Evolutionary conservation across 2,329 filamentous ascomycete species (phyloP).

Genomic region (Nothophoma quercina): DNA sequence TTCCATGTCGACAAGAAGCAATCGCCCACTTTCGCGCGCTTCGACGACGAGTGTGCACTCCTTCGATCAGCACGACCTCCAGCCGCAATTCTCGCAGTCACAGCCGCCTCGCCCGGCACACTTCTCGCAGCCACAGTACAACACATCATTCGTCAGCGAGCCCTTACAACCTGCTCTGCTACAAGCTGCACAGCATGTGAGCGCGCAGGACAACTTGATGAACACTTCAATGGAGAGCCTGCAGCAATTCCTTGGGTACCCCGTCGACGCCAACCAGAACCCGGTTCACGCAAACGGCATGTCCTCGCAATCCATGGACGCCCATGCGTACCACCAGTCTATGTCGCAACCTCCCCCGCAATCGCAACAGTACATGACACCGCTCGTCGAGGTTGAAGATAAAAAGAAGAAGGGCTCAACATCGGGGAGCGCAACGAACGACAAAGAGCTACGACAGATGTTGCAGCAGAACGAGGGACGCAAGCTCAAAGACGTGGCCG

Average conservation of each 20-base stretch:
- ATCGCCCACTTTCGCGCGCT: constrained; percentile 56
- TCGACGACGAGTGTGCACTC: constrained; percentile 59
- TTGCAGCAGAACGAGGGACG: constrained; percentile 74
- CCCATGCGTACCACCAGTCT: constrained; percentile 39
- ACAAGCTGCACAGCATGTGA: constrained; percentile 47
- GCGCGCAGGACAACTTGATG: constrained; percentile 43
- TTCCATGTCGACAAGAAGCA: constrained; percentile 53
- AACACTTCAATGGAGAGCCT: constrained; percentile 43
- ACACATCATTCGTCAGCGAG: constrained; percentile 35
- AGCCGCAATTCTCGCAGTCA: constrained; percentile 28
- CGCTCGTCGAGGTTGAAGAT: constrained; percentile 49
- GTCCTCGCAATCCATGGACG: constrained; percentile 38
- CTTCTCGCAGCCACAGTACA: constrained; percentile 38
- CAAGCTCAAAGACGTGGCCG: constrained; percentile 73
- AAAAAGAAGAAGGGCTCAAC: constrained; percentile 65
- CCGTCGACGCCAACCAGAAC: constrained; percentile 28
- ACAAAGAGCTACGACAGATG: constrained; percentile 79
- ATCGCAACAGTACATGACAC: constrained; percentile 35
- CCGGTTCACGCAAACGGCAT: constrained; percentile 27
- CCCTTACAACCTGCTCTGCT: constrained; percentile 43
- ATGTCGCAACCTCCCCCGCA: constrained; percentile 35
- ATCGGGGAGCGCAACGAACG: constrained; percentile 78
- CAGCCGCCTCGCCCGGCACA: constrained; percentile 22
- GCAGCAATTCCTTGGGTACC: constrained; percentile 44
- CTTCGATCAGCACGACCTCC: constrained; percentile 44